Base-by-base conservation (phyloP, 148 eudicot species). In the Fagopyrum esculentum region DNA sequence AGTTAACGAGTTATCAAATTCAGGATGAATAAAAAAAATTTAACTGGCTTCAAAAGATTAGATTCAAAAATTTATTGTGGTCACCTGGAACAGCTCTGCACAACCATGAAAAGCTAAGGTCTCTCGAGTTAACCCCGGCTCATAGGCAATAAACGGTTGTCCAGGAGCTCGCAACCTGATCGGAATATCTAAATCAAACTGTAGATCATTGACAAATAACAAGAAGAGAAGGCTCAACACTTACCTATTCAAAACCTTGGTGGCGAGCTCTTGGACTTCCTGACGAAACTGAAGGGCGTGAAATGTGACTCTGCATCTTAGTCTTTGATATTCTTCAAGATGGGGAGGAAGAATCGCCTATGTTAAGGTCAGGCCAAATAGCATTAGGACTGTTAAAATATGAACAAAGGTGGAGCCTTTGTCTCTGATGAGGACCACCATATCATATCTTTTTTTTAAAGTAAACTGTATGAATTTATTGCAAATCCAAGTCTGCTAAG, bases 81-180 rank as follows among this genome's bases (percentile, higher is more conserved):
- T 49, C 55, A 93, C 98, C 97, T 93, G 98, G 75, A 93, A 93
- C 78, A 93, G 97, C 77, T 93, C 98, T 15, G 96, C 98, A 76
- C 97, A 94, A 9, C 97, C 98, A 80, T 88, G 82, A 83, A 86
- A 94, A 75, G 98, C 98, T 77, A 91, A 85, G 51, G 97, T 88
- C 16, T 94, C 98, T 77, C 97, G 88, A n/a, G 96, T 89, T 89
- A 94, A 82, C 75, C 97, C 98, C 4, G 93, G 95, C 45, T 94
- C 95, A 80, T 91, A 94, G 30, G 95, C 97, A 73, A 94, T 90
- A 73, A 89, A 91, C 17, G 97, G 98, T 77, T 86, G 80, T 26
- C 91, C 86, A 6, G 90, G 79, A 73, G 86, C 85, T 77, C 88
- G 83, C 78, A 94, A 81, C 78, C 97, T 89, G 81, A 19, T 76